Evolutionary conservation across 768 basidiomycete genomes (phyloP).

Genomic region (Symmetrospora coprosmae): DNA sequence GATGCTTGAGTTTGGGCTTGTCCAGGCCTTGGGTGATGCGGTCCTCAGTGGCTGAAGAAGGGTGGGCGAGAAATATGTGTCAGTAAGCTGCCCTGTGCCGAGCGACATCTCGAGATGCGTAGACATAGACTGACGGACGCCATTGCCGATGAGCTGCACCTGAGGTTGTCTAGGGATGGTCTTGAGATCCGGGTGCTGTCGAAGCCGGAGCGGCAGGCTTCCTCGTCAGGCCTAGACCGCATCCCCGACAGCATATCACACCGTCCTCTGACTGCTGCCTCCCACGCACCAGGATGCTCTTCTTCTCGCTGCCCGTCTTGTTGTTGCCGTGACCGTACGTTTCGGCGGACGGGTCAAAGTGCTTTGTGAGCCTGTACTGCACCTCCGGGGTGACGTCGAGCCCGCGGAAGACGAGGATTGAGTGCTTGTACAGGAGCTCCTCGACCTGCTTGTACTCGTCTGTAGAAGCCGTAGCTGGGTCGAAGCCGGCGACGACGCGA

Average conservation of each 20-base stretch:
- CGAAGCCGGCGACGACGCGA: slow-evolving; percentile 7
- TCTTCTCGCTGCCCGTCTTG: slow-evolving; percentile 20
- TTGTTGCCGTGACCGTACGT: slow-evolving; percentile 27
- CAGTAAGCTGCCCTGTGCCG: slow-evolving; percentile 46
- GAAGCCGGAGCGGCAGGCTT: not conserved
- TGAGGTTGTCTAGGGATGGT: slow-evolving; percentile 76
- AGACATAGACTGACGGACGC: slow-evolving; percentile 40
- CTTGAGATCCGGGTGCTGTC: slow-evolving; percentile 69
- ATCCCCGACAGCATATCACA: too few relatives aligned
- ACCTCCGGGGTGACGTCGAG: slow-evolving; percentile 21
- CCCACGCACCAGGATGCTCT: not conserved
- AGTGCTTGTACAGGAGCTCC: slow-evolving; percentile 30
- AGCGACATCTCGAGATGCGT: too few relatives aligned
- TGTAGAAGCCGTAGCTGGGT: not conserved
- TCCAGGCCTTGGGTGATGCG: slow-evolving; percentile 26
- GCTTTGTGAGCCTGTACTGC: slow-evolving; percentile 21
- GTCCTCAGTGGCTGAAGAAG: slow-evolving; percentile 11
- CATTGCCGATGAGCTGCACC: slow-evolving; percentile 85
- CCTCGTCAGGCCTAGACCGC: slow-evolving; percentile 11
- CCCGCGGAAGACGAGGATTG: slow-evolving; percentile 28
- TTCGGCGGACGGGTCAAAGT: slow-evolving; percentile 24
- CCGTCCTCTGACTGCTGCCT: not conserved
- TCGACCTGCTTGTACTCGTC: slow-evolving; percentile 22
- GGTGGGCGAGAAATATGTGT: slow-evolving; percentile 33
- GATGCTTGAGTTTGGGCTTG: slow-evolving; percentile 58